These are phyloP conservation scores for Blastocystis sp. DNA, from an alignment of 352 stramenopile species.

Conservation along the genomic window DNA sequence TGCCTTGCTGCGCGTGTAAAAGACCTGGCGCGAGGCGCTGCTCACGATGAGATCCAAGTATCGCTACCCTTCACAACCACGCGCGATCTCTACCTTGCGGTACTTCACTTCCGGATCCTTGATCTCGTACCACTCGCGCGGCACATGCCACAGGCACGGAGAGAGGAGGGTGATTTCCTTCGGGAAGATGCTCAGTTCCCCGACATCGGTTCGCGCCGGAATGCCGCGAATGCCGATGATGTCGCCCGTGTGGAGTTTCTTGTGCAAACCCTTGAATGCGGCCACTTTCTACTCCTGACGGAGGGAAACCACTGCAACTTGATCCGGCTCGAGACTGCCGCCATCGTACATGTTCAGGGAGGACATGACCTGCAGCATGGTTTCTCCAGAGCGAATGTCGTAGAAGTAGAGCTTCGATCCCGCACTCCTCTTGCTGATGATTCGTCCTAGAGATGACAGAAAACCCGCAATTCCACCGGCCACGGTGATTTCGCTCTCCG, in stretches of 20 bases:
- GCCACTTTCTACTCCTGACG: conserved; percentile 19
- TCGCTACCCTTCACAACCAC: conserved; percentile 86
- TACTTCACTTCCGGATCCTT: conserved; percentile 78
- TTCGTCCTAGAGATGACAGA: conserved; percentile 33
- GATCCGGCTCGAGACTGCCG: neutral
- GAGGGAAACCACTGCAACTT: neutral
- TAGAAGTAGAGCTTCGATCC: conserved; percentile 74
- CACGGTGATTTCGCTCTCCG: conserved; percentile 35
- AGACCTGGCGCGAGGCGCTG: conserved; percentile 88
- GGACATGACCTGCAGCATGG: conserved; percentile 68
- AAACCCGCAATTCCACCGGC: conserved; percentile 27
- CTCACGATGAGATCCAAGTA: conserved; percentile 97
- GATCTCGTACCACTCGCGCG: conserved; percentile 82
- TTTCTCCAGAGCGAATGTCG: conserved; percentile 70
- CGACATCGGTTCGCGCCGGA: conserved; percentile 85
- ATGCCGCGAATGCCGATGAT: conserved; percentile 76
- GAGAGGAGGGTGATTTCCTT: conserved; percentile 81
- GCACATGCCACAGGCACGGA: conserved; percentile 85
- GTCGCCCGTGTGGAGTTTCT: conserved; percentile 76
- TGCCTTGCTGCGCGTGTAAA: conserved; percentile 81
- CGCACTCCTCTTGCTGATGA: conserved; percentile 71
- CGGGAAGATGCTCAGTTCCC: conserved; percentile 84
- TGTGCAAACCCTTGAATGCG: conserved; percentile 35
- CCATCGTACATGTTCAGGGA: conserved; percentile 41
- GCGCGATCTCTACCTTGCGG: conserved; percentile 75